phyloP scores from a whole-genome alignment of 1,284 basidiomycete genomes.

The Meripilus lineatus region DNA sequence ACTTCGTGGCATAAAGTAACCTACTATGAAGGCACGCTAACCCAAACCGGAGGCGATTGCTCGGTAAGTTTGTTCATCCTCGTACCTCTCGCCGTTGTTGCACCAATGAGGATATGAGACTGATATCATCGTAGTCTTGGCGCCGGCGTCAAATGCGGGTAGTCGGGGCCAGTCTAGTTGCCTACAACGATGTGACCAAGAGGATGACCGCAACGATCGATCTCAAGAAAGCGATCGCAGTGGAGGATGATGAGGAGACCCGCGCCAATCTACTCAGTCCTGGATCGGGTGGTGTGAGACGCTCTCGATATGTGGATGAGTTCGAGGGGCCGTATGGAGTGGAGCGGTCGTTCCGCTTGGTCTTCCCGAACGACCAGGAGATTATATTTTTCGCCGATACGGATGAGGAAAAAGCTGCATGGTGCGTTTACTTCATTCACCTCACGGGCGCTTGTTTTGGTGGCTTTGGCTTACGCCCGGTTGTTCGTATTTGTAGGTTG shows the following conservation, averaged over 20 bases:
- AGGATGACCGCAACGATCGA: slow-evolving; percentile 89
- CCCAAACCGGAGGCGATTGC: slow-evolving; percentile 95
- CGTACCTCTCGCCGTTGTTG: slow-evolving; percentile 12
- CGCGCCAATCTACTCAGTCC: slow-evolving; percentile 41
- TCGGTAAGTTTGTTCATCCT: slow-evolving; percentile 48
- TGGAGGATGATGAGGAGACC: slow-evolving; percentile 73
- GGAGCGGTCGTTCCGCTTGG: slow-evolving; percentile 82
- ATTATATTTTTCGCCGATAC: slow-evolving; percentile 92
- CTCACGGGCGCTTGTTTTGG: not conserved
- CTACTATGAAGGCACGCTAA: slow-evolving; percentile 90
- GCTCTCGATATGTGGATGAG: slow-evolving; percentile 46
- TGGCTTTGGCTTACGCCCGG: not conserved
- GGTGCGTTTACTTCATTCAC: too few relatives aligned
- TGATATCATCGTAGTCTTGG: slow-evolving; percentile 68
- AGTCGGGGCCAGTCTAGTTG: slow-evolving; percentile 83
- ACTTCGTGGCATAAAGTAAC: slow-evolving; percentile 90
- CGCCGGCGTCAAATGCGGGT: slow-evolving; percentile 84
- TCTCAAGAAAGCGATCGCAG: slow-evolving; percentile 74
- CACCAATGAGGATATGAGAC: not conserved
- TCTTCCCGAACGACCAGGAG: slow-evolving; percentile 77
- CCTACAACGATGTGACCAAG: slow-evolving; percentile 93
- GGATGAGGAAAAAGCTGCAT: slow-evolving; percentile 82
- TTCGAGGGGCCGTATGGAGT: slow-evolving; percentile 73
- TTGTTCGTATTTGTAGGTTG: slow-evolving; percentile 49
- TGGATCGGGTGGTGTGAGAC: slow-evolving; percentile 33